phyloP scores from a whole-genome alignment of 139 green algal species.

The Picochlorum sp. region DNA sequence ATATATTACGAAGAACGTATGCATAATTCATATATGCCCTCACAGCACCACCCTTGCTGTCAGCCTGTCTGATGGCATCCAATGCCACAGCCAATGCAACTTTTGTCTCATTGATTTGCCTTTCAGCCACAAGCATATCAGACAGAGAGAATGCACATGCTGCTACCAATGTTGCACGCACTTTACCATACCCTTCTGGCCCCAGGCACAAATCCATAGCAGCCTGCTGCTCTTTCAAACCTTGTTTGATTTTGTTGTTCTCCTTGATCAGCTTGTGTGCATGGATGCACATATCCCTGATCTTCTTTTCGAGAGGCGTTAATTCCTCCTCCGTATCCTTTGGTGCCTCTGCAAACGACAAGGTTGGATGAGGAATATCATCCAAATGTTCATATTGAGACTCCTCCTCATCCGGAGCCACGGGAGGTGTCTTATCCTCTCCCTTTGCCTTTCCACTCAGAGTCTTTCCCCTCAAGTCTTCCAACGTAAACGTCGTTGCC shows the following conservation, averaged over 20 bases:
- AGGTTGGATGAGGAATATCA: constrained; percentile 3
- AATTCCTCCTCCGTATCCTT: neutral
- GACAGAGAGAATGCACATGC: constrained; percentile 25
- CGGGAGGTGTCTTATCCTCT: neutral
- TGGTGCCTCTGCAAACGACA: constrained; percentile 15
- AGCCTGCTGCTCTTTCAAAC: constrained; percentile 19
- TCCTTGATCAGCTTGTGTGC: constrained; percentile 35
- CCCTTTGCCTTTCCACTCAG: neutral
- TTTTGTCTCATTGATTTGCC: constrained; percentile 22
- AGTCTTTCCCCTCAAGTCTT: neutral
- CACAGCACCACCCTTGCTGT: constrained; percentile 8
- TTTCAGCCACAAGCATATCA: constrained; percentile 29
- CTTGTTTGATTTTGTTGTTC: constrained; percentile 27
- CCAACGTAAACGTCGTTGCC: neutral
- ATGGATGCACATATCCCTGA: constrained; percentile 18
- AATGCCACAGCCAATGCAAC: constrained; percentile 21
- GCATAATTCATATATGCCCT: constrained; percentile 13
- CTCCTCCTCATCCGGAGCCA: constrained; percentile 12
- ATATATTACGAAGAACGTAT: constrained; percentile 18
- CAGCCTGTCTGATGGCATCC: constrained; percentile 9
- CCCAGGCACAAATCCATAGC: constrained; percentile 21
- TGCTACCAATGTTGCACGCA: constrained; percentile 19
- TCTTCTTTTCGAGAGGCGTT: constrained; percentile 19
- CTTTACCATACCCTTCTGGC: constrained; percentile 17
- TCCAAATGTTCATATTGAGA: neutral